Percentiles rank a stretch among this genome's conserved stretches.
phyloP scores from a whole-genome alignment of 2,329 filamentous ascomycete genomes.

The Thermochaetoides dissita region DNA sequence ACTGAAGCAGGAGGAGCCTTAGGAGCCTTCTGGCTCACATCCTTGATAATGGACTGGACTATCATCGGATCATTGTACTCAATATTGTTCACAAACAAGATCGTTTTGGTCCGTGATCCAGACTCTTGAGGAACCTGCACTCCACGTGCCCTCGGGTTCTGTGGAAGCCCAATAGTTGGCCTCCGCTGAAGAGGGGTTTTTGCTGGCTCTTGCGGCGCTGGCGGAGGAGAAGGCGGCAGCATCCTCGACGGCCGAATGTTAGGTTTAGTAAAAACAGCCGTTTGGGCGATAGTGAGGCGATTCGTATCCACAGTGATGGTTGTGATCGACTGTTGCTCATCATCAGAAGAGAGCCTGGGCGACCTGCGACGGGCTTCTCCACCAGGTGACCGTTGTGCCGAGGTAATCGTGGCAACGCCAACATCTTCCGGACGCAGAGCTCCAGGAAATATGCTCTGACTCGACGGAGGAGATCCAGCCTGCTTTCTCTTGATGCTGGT shows the following conservation, averaged over 20 bases:
- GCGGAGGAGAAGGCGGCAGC: conserved; percentile 18
- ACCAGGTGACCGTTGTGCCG: conserved; percentile 36
- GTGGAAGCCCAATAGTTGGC: conserved; percentile 33
- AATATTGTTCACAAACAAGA: conserved; percentile 43
- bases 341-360: conserved; percentile 25
- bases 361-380: conserved; percentile 37
- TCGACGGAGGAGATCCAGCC: conserved; percentile 17
- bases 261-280: conserved; percentile 4
- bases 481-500: conserved; percentile 27
- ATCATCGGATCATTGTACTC: conserved; percentile 37
- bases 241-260: conserved; percentile 21
- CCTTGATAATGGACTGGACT: conserved; percentile 36
- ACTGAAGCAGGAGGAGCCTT: conserved; percentile 10
- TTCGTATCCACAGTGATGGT: not conserved
- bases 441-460: conserved; percentile 12
- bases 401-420: conserved; percentile 27
- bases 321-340: conserved; percentile 4
- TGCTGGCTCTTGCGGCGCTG: conserved; percentile 20
- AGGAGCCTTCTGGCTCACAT: conserved; percentile 22
- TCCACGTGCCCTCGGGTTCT: conserved; percentile 30
- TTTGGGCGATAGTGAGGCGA: not conserved
- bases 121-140: conserved; percentile 20
- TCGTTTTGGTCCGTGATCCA: conserved; percentile 27
- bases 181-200: conserved; percentile 30
- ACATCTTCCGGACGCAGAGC: conserved; percentile 14